phyloP scores from a whole-genome alignment of 2,329 filamentous ascomycete species.

The Aureobasidium sp. region DNA sequence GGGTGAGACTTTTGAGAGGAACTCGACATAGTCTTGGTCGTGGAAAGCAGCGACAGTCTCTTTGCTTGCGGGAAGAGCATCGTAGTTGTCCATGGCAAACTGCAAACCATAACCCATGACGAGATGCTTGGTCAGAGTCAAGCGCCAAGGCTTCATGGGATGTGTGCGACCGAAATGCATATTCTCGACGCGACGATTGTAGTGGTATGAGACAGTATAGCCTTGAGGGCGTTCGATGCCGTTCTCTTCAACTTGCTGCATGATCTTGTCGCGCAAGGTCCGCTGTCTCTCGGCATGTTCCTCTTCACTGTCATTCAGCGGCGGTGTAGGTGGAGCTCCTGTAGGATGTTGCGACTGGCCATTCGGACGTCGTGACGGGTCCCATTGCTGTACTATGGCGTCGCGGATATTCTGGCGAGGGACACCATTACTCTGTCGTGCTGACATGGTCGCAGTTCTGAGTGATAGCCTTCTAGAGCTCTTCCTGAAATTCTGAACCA shows the following conservation, averaged over 20 bases:
- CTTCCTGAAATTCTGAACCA: neutral
- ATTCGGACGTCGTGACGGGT: neutral
- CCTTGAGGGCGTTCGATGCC: conserved; percentile 74
- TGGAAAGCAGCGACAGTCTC: conserved; percentile 87
- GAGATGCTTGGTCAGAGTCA: conserved; percentile 90
- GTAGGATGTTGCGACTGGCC: neutral
- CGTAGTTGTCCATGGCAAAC: conserved; percentile 92
- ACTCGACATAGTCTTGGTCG: conserved; percentile 82
- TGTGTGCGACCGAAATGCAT: conserved; percentile 96
- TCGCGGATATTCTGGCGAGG: conserved; percentile 18
- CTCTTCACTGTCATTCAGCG: conserved; percentile 45
- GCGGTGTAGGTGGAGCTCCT: conserved; percentile 27
- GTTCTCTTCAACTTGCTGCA: conserved; percentile 49
- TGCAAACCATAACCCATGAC: conserved; percentile 94
- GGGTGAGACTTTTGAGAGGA: conserved; percentile 48
- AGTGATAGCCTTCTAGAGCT: neutral
- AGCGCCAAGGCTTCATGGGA: conserved; percentile 98
- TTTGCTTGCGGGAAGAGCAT: conserved; percentile 73
- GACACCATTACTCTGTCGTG: conserved; percentile 11
- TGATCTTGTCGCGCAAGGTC: conserved; percentile 47
- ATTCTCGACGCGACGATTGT: conserved; percentile 88
- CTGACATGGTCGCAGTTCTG: neutral
- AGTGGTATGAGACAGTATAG: conserved; percentile 90
- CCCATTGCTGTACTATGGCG: conserved; percentile 20
- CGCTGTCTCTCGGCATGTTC: conserved; percentile 33